phyloP scores from a whole-genome alignment of 345 rosid genomes.

The Nasturtium officinale region DNA sequence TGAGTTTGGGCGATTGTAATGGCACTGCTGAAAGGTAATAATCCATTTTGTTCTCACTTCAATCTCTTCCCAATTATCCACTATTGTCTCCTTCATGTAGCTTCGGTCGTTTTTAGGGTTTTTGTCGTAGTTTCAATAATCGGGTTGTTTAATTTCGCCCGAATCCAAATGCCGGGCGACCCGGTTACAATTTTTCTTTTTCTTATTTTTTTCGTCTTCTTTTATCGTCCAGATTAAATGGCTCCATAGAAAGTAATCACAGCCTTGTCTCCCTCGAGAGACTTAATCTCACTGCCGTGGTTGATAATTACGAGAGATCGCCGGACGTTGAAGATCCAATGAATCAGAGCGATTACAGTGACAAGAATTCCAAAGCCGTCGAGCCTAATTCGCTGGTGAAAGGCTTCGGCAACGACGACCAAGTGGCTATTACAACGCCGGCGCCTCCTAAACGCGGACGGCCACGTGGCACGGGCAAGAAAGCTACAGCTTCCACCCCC shows the following conservation, averaged over 20 bases:
- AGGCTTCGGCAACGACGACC: conserved; percentile 20
- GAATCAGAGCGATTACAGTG: conserved; percentile 30
- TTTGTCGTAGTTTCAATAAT: conserved; percentile 41
- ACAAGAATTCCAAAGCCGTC: conserved; percentile 41
- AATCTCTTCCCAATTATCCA: conserved; percentile 37
- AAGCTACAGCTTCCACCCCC: conserved; percentile 37
- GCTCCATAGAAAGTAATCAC: conserved; percentile 29
- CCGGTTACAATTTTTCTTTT: conserved; percentile 35
- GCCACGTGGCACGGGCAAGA: conserved; percentile 48
- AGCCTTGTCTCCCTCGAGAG: conserved; percentile 55
- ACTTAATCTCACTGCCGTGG: conserved; percentile 42
- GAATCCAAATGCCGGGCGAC: conserved; percentile 28
- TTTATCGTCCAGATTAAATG: conserved; percentile 8
- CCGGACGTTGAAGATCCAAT: conserved; percentile 27
- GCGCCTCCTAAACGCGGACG: conserved; percentile 44
- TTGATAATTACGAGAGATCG: conserved; percentile 40
- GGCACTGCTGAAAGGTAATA: conserved; percentile 67
- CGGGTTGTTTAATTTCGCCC: conserved; percentile 43
- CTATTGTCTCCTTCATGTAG: conserved; percentile 25
- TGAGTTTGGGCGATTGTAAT: conserved; percentile 64
- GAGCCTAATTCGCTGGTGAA: conserved; percentile 44
- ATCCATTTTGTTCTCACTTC: conserved; percentile 25
- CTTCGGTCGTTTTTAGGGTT: conserved; percentile 57
- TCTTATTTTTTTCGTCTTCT: neutral
- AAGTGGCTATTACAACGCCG: conserved; percentile 14